Conservation (phyloP, 495 filamentous ascomycete species). For the Neurospora sp. region DNA sequence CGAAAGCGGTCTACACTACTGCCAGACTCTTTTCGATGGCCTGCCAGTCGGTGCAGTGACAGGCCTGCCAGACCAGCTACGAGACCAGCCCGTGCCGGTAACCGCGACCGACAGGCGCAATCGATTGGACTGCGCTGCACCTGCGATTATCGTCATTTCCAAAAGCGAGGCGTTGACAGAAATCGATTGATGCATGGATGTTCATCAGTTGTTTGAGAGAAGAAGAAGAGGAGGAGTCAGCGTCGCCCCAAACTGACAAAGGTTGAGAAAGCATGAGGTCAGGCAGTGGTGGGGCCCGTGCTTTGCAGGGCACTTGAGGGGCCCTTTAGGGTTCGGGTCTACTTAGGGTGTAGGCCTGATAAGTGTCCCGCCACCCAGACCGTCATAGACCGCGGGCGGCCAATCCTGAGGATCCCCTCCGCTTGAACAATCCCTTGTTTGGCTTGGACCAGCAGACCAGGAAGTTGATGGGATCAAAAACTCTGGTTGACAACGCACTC, state of each 20-base stretch:
- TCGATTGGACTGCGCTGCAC: background rate
- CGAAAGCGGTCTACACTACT: constrained; percentile 9
- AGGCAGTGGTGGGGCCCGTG: background rate
- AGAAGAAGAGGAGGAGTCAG: background rate
- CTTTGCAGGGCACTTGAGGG: background rate
- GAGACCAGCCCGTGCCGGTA: background rate
- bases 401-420: background rate
- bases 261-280: background rate
- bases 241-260: background rate
- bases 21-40: background rate
- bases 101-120: background rate
- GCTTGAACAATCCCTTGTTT: background rate
- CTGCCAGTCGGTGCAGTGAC: background rate
- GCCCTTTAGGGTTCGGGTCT: background rate
- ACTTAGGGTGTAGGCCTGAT: background rate
- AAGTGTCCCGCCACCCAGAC: background rate
- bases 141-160: background rate
- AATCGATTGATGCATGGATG: background rate
- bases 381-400: background rate
- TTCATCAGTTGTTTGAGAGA: background rate
- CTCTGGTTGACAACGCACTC: background rate
- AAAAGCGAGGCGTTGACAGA: background rate
- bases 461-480: background rate
- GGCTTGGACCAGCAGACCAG: background rate
- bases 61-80: background rate